Base-by-base conservation (phyloP, 257 asterid genomes). In the Dorcoceras hygrometricum region DNA sequence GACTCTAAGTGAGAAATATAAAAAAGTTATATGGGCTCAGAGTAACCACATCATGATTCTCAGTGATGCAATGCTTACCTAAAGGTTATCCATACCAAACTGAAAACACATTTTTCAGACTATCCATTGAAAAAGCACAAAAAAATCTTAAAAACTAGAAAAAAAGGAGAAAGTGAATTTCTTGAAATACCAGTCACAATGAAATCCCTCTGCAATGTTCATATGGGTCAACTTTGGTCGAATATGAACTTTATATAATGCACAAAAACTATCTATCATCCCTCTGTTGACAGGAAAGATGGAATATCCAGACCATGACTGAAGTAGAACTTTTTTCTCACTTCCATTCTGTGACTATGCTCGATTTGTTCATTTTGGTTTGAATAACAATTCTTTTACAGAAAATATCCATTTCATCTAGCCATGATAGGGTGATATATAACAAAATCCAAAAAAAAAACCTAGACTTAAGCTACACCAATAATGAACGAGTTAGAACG, bases 31-130 rank as follows among this genome's bases (percentile, higher is more conserved):
- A 34, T 9, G 43, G 14, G 43, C 9, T 2, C 50, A 59, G 58
- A 67, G 2, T 19, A 61, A 60, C 18, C 36, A 59, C 26, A 50
- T 3, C 28, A 19, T 66, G 53, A 53, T 32, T 58, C 19, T 22
- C 39, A 20, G 51, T 59, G 57, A 28, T 60, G 48, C 10, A 26
- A 31, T 73, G 23, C 27, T 27, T 67, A 61, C 73, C 55, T 23
- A 54, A 23, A 43, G 31, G 43, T 39, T 51, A 23, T 57, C 8
- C 20, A 67, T 12, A 19, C 36, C 36, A 39, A 29, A 20, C 43
- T 53, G 28, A 26, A 39, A 10, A 39, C 50, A 4, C 3, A 3
- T 39, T 39, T 34, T 39, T 39, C n/a, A 3, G n/a, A 39, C 3
- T 34, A 34, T 34, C 46, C 46, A 34, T 34, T 2, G 62, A 26